Base-by-base conservation (phyloP, 202 grass and related monocot species). In the Panicum virgatum region DNA sequence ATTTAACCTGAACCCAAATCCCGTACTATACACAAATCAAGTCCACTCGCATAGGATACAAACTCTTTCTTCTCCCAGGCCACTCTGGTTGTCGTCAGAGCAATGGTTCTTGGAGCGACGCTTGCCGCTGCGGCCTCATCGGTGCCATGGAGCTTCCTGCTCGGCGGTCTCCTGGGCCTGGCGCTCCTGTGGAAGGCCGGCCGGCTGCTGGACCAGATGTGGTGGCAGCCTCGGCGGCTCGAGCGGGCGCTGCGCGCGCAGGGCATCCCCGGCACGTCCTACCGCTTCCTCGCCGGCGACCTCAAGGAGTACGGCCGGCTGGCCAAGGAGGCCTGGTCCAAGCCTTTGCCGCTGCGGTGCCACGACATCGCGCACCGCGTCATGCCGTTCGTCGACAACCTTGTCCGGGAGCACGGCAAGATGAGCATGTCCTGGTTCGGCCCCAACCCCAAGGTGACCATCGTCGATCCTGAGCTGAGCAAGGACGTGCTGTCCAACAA, bases 331-430 rank as follows among this genome's bases (percentile, higher is more conserved):
- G 90, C 86, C 12, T 54, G 77, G 66, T 47, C 88, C 15, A 87
- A 75, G 77, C 86, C 90, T 73, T 50, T 96, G 86, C 83, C 88
- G 20, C 25, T 96, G 38, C 18, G 79, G 0, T 93, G 90, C 47
- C 93, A 96, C 39, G 77, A 92, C 72, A 97, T 89, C 67, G 11
- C 53, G 8, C 80, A 73, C 9, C 94, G 88, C 0, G 79, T 97
- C 20, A 2, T 9, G 3, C 91, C 91, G 3, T 82, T 90, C 14
- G 37, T 88, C 20, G n/a, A 94, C 39, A 69, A 48, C 47, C 23
- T 45, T 25, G 44, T 90, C 36, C 56, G 51, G 77, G 52, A 88
- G 16, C 69, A 85, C 48, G 82, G 94, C 7, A 90, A 76, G 62
- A 16, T 52, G 12, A 88, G 65, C 62, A 51, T 94, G 69, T 86